Base-by-base conservation (phyloP, 2,329 filamentous ascomycete species). In the Apiospora arundinis region DNA sequence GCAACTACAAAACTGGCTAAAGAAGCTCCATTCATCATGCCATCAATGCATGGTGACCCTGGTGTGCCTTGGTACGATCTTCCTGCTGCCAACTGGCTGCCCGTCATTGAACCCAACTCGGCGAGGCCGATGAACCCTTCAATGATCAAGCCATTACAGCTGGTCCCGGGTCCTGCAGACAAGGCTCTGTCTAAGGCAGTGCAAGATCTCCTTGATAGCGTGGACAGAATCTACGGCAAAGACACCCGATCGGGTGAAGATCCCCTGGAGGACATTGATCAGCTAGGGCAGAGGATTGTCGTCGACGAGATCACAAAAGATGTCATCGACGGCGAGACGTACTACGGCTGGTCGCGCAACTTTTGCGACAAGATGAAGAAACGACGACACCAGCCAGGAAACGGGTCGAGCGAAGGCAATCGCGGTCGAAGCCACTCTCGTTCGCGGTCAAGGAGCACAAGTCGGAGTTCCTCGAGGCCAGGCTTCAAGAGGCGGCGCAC, bases 281-380 rank as follows among this genome's bases (percentile, higher is more conserved):
- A 92, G 74, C 85, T 96, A 72, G 94, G 94, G 14, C 92, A 96
- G 78, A 82, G 87, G 21, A 84, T 94, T 69, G 83, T 91, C 23
- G 80, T 89, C 2, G 90, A 94, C 75, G 89, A 92, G 74, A 83
- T 89, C n/a, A 92, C 89, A 0, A 91, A 91, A 0, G 89, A 92
- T 2, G 82, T 91, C 1, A 79, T 91, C 8, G 85, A 87, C 8
- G 91, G 91, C 1, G 91, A 93, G 74, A 93, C 92, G 0, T 97
- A 97, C 80, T 97, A 97, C 78, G 95, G 94, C 73, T 97, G 95
- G 95, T 95, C 94, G 6, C 88, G 89, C 49, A 85, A 85, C 0
- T 96, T 97, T 75, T 97, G 93, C 79, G 86, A 93, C 75, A 93
- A 92, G 77, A 96, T 96, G 92, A 94, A 92, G 81, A 83, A 85